Percentiles rank a stretch among this genome's conserved stretches.
Evolutionary conservation across 495 filamentous ascomycete genomes (phyloP).

Genomic region (Penicillium canescens): DNA sequence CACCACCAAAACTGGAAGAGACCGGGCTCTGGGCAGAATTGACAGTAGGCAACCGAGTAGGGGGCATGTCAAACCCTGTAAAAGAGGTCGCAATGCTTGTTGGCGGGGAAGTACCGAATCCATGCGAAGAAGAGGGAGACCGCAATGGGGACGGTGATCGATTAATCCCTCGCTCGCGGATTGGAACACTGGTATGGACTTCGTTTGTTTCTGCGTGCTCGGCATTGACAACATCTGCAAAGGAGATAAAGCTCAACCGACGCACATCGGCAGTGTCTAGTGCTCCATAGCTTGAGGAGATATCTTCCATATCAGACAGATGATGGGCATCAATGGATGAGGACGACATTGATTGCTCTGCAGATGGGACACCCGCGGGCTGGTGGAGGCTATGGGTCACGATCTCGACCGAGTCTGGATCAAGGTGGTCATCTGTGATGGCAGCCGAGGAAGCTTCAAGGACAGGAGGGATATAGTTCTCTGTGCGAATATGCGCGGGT

Average conservation of each 20-base stretch:
- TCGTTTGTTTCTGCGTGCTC: slow-evolving; percentile 62
- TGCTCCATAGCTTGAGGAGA: slow-evolving; percentile 50
- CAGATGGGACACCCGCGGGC: slow-evolving; percentile 57
- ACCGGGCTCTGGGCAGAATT: slow-evolving; percentile 42
- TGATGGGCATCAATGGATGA: slow-evolving; percentile 51
- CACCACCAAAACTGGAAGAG: slow-evolving; percentile 55
- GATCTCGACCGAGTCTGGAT: slow-evolving; percentile 77
- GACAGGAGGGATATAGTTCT: slow-evolving; percentile 89
- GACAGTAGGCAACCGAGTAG: slow-evolving; percentile 33
- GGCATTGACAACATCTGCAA: slow-evolving; percentile 90
- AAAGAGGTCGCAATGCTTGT: slow-evolving; percentile 65
- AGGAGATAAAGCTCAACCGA: slow-evolving; percentile 87
- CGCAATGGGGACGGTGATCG: slow-evolving; percentile 73
- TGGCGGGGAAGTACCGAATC: slow-evolving; percentile 62
- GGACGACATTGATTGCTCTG: slow-evolving; percentile 32
- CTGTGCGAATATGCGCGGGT: slow-evolving; percentile 83
- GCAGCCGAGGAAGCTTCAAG: slow-evolving; percentile 86
- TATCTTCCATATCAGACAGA: slow-evolving; percentile 58
- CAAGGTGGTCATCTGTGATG: slow-evolving; percentile 65
- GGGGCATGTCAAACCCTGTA: slow-evolving; percentile 64
- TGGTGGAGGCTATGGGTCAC: slow-evolving; percentile 81
- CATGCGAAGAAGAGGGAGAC: slow-evolving; percentile 67
- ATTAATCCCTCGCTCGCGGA: slow-evolving; percentile 33
- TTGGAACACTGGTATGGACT: background rate
- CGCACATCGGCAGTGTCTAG: slow-evolving; percentile 76